Evolutionary conservation across 2,329 filamentous ascomycete species (phyloP), one percentile per base, ranked within the genome.

Genomic region (Scedosporium apiospermum): DNA sequence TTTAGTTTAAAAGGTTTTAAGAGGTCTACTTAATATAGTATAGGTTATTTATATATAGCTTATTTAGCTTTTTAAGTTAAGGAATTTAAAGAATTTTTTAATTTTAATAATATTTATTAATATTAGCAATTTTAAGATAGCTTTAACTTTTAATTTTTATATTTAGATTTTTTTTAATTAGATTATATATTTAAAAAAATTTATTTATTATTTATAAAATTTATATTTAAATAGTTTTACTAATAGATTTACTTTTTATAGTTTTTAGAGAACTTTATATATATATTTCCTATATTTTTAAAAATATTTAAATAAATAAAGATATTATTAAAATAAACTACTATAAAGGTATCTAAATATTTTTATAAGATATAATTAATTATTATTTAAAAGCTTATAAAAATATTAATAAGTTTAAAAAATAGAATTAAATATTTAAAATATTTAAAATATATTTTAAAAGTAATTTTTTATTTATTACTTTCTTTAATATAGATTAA

Each of bases 301-400:
- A 42, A 30, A 6, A 12, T 60, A 7, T 64, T 61, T 61, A 49
- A 63, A 44, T 57, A 65, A 34, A 66, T 64, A 53, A 64, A 27
- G 27, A 66, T 66, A 66, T 64, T 64, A 65, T 65, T 60, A 49
- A 65, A 27, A 26, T 65, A 64, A 57, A 63, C 58, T 55, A 64
- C 65, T 64, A 64, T 65, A 53, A 64, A 64, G 26, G 27, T 58
- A 53, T 64, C 34, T 1, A 64, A 6, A 34, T 63, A 53, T 30
- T 53, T 23, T 42, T 27, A n/a, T 49, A 27, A 27, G 26, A 27
- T 5, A 27, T 27, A 27, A 5, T 27, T 27, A 5, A 27, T 27
- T 27, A 27, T 65, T 46, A 30, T 51, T 57, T 65, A 64, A 49
- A 63, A 65, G 1, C n/a, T 65, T 46, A 46, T 62, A 61, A 60